Base-by-base conservation (phyloP, 1,284 basidiomycete species). In the Ganoderma resinaceum region DNA sequence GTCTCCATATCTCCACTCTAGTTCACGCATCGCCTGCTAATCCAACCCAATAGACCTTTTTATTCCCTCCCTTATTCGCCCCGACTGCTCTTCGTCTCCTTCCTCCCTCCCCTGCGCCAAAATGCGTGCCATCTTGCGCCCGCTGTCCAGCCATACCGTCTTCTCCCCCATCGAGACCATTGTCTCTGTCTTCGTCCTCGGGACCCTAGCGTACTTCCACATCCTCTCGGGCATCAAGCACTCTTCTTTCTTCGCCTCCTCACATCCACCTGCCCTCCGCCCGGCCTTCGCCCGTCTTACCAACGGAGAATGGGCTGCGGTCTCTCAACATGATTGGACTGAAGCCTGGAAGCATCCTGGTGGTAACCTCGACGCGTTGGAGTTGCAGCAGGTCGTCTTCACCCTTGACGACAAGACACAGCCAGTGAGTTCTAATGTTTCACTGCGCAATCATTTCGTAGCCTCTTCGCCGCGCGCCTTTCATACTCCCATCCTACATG, bases 141-240 rank as follows among this genome's bases (percentile, higher is more conserved):
- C 89, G 0, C 82, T 92, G 72, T 89, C 89, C 6, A 84, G 85
- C 12, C 88, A 89, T 70, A 88, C 90, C 2, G 89, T 88, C 26
- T 87, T 87, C 78, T 88, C 83, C 3, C 91, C 90, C 61, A 91
- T 92, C 67, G 96, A 98, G 80, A 92, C 93, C 29, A 95, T 97
- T 74, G 95, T 97, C 66, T 88, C 90, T 77, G 92, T 94, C 81
- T 95, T 91, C 78, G 89, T 96, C 77, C 80, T 96, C 69, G 93
- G 93, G 42, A 98, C 96, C 3, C 87, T 98, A 53, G 92, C 93
- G 62, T 98, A 98, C 81, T 97, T 98, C 79, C 94, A 96, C 79
- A 87, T 97, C 70, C 87, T 98, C 67, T 89, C 90, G 70, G 93
- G 94, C 57, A 91, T 97, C 78, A 95, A 95, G 70, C 87, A 92